A percentile compares a stretch with the other conserved stretches of the same genome.
These are phyloP conservation scores for Scolecobasidium constrictum DNA, from an alignment of 2,329 filamentous ascomycete genomes.

Conservation along the genomic window DNA sequence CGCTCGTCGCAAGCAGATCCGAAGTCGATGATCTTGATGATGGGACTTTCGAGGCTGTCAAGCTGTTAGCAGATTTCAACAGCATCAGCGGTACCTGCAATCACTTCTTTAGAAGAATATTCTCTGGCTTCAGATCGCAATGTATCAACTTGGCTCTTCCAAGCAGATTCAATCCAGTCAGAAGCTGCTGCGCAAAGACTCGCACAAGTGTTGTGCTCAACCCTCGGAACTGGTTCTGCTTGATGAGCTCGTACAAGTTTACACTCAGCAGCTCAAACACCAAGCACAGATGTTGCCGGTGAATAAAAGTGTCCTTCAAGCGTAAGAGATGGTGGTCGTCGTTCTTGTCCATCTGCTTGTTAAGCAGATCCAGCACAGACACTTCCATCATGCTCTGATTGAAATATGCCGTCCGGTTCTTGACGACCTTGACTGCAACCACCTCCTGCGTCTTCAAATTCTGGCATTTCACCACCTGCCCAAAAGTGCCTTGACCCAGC, in stretches of 20 bases:
- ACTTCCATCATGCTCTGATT: constrained; percentile 99
- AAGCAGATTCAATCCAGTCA: constrained; percentile 82
- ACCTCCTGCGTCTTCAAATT: constrained; percentile 98
- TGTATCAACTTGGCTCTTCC: constrained; percentile 97
- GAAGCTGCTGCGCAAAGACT: constrained; percentile 91
- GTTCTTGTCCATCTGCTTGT: constrained; percentile 98
- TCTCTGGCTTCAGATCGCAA: constrained; percentile 96
- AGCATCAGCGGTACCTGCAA: constrained; percentile 14
- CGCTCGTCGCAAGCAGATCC: constrained; percentile 96
- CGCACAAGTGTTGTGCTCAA: constrained; percentile 93
- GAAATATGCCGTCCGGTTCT: constrained; percentile 97
- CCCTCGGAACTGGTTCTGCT: constrained; percentile 97
- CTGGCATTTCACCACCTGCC: constrained; percentile 97
- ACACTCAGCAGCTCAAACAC: constrained; percentile 95
- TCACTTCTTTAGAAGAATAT: constrained; percentile 90
- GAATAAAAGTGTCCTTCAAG: constrained; percentile 96
- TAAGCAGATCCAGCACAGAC: constrained; percentile 92
- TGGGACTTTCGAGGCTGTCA: constrained; percentile 76
- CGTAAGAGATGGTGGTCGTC: constrained; percentile 93
- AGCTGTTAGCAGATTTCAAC: constrained; percentile 2
- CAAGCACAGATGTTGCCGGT: constrained; percentile 89
- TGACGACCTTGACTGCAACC: constrained; percentile 97
- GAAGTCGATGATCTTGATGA: constrained; percentile 99
- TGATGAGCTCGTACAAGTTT: constrained; percentile 96
- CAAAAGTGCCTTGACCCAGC: constrained; percentile 92